Evolutionary conservation across 305 asterid genomes (phyloP).

Genomic region (Fraxinus baroniana): DNA sequence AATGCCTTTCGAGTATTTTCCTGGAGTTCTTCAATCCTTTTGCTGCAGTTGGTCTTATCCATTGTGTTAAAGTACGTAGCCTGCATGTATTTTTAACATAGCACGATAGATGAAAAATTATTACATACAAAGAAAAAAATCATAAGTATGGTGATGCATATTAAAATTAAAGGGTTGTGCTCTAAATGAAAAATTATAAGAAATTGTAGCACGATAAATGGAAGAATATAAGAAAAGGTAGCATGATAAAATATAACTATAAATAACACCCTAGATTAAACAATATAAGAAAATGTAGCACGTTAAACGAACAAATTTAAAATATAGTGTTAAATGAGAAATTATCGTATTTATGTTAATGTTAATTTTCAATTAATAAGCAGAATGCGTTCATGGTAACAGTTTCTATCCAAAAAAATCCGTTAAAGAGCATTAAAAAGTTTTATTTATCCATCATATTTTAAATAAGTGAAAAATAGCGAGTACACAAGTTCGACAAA

Average conservation of each 20-base stretch:
- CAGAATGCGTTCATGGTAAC: too few species aligned
- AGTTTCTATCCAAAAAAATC: background rate
- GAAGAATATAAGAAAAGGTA: too few species aligned
- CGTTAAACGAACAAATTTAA: too few species aligned
- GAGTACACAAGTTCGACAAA: background rate
- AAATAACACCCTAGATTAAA: background rate
- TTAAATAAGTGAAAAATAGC: too few species aligned
- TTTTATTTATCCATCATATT: too few species aligned
- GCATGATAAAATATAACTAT: too few species aligned
- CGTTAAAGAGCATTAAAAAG: too few species aligned
- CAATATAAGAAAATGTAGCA: background rate
- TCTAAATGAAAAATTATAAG: background rate
- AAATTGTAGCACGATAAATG: background rate
- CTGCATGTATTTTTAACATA: background rate
- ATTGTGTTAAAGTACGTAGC: background rate
- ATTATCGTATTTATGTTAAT: too few species aligned
- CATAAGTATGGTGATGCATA: background rate
- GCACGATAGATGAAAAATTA: background rate
- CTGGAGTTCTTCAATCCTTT: background rate
- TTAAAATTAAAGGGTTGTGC: too few species aligned
- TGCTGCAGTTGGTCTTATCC: background rate
- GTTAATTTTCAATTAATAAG: background rate
- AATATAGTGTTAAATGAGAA: too few species aligned
- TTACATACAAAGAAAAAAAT: background rate
- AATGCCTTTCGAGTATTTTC: slow-evolving; percentile 7